Conservation (phyloP, 306 rosid genomes). For the Bauhinia variegata region DNA sequence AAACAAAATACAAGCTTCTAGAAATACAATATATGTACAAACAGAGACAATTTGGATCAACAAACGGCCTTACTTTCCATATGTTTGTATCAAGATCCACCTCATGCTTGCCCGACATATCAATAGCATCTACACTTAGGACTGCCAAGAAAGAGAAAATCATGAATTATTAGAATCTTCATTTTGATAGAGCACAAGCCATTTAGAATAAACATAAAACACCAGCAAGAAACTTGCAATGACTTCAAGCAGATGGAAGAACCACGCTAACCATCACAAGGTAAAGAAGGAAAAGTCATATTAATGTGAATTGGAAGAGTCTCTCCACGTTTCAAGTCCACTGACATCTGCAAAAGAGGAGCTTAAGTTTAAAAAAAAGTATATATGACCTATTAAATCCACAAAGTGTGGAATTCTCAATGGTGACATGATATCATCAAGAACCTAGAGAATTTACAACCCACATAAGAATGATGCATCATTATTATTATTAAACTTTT, state of each 20-base stretch:
- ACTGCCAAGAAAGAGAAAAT: conserved; percentile 53
- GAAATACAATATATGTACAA: conserved; percentile 34
- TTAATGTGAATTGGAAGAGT: conserved; percentile 96
- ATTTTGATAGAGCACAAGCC: conserved; percentile 1
- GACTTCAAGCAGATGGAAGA: conserved; percentile 29
- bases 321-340: conserved; percentile 93
- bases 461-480: background rate
- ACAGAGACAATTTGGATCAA: conserved; percentile 18
- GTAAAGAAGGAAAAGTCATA: conserved; percentile 90
- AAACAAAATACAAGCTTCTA: background rate
- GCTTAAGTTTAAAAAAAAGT: conserved; percentile 10
- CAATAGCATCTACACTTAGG: conserved; percentile 91
- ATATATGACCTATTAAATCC: background rate
- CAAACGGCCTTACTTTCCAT: conserved; percentile 74
- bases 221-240: conserved; percentile 11
- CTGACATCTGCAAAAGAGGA: conserved; percentile 76
- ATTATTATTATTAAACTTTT: background rate
- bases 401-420: background rate
- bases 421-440: background rate
- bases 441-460: background rate
- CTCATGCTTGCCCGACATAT: conserved; percentile 98
- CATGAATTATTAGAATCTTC: conserved; percentile 27
- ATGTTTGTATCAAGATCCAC: conserved; percentile 97
- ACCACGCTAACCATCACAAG: conserved; percentile 81
- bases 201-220: background rate